Evolutionary conservation across 164 flowering plant genomes (phyloP), one percentile per base, ranked within the genome.

Genomic region (Macadamia tetraphylla): DNA sequence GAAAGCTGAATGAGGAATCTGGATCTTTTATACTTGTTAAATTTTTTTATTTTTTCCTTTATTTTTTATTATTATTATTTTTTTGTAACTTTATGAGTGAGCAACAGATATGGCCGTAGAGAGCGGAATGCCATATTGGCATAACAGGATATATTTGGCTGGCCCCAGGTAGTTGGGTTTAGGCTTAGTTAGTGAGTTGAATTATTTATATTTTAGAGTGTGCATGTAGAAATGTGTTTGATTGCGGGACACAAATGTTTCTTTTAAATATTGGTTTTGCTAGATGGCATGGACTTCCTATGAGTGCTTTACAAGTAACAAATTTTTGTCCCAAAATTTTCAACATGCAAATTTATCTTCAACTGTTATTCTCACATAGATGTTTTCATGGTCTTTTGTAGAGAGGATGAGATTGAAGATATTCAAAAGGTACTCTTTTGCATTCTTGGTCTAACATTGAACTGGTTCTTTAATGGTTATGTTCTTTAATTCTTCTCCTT

Each of bases 321-420:
- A 57, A 44, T n/a, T 67, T 63, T 31, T 1, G 4, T 1, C 29
- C 18, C 42, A 13, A 32, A 67, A 40, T 58, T 15, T 46, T 67
- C 51, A 8, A 7, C 51, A 8, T 23, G 29, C 15, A 42, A 35
- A 2, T 18, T 18, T 23, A 57, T 51, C 29, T 67, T 43, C 35
- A 44, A 4, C 9, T 32, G 58, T 29, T 9, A 23, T 51, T 59
- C 59, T 68, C 58, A 40, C 67, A 60, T 15, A 42, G 62, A 15
- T 29, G 15, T 48, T 65, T 29, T 46, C 58, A 9, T 67, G 55
- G 52, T 70, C 63, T 77, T 70, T 58, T 79, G 63, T 87, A 94
- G 99, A 58, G 99, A 94, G 78, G 99, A 94, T 85, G 99, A 94
- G 68, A 88, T 94, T 75, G 99, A 94, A 75, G 99, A 94, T 73